Evolutionary conservation across 2,329 filamentous ascomycete species (phyloP).

Genomic region (Talaromyces verruculosus): DNA sequence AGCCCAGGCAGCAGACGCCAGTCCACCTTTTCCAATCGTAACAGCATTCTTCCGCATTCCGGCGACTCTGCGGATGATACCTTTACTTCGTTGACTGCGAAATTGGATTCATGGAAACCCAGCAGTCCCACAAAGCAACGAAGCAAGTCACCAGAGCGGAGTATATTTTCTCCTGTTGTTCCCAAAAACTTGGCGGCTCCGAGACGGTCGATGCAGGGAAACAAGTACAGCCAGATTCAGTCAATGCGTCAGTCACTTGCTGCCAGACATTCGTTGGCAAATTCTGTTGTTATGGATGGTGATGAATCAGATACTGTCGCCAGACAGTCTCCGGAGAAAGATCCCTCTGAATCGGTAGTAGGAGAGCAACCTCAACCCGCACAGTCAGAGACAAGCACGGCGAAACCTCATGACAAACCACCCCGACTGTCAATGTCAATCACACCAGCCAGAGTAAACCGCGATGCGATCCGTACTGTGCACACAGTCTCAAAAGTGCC

Average conservation of each 20-base stretch:
- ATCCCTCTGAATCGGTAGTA: not conserved
- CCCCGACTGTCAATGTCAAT: slow-evolving; percentile 40
- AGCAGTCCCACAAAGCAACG: slow-evolving; percentile 53
- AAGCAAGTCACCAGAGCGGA: slow-evolving; percentile 27
- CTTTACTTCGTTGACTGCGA: slow-evolving; percentile 64
- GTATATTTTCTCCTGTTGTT: slow-evolving; percentile 28
- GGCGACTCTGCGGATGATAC: slow-evolving; percentile 43
- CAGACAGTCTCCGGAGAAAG: slow-evolving; percentile 22
- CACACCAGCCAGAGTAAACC: slow-evolving; percentile 56
- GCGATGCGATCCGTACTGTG: slow-evolving; percentile 55
- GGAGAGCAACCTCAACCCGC: not conserved
- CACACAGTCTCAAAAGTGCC: slow-evolving; percentile 77
- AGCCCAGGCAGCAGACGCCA: slow-evolving; percentile 22
- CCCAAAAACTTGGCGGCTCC: slow-evolving; percentile 10
- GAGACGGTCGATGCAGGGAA: not conserved
- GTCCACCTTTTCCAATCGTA: slow-evolving; percentile 15
- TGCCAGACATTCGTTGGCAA: slow-evolving; percentile 26
- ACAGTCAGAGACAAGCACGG: slow-evolving; percentile 11
- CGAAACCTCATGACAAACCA: not conserved
- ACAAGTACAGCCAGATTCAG: slow-evolving; percentile 25
- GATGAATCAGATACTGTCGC: slow-evolving; percentile 18
- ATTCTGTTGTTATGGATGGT: slow-evolving; percentile 15
- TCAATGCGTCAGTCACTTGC: slow-evolving; percentile 29
- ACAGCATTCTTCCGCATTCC: slow-evolving; percentile 17
- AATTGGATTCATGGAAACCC: slow-evolving; percentile 64